phyloP scores from a whole-genome alignment of 306 rosid genomes.

The Dalbergia cultrata region DNA sequence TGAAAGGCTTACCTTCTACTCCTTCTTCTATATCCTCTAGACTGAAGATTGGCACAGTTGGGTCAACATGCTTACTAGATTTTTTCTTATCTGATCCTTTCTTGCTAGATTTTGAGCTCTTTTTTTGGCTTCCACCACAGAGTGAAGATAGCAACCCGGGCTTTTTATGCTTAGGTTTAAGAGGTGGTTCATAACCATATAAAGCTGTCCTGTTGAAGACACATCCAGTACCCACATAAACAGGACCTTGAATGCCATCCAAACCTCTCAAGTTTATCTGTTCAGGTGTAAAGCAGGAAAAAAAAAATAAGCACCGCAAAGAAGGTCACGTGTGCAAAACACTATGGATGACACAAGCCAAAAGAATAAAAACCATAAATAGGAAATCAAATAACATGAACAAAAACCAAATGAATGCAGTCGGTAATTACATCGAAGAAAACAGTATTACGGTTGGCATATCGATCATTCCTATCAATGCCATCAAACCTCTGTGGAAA shows the following conservation, averaged over 20 bases:
- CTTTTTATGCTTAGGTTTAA: slow-evolving; percentile 84
- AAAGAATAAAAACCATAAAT: slow-evolving; percentile 7
- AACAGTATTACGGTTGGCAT: slow-evolving; percentile 95
- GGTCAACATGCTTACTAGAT: slow-evolving; percentile 75
- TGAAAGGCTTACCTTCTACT: slow-evolving; percentile 72
- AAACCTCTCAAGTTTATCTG: slow-evolving; percentile 98
- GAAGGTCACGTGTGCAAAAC: slow-evolving; percentile 6
- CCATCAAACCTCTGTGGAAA: slow-evolving; percentile 99
- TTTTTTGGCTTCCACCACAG: slow-evolving; percentile 78
- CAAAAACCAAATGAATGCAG: not conserved
- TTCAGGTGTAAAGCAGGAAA: slow-evolving; percentile 27
- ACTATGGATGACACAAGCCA: not conserved
- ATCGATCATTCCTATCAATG: slow-evolving; percentile 91
- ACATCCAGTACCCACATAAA: slow-evolving; percentile 98
- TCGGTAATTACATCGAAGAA: slow-evolving; percentile 88
- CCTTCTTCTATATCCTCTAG: slow-evolving; percentile 96
- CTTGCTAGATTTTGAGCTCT: slow-evolving; percentile 76
- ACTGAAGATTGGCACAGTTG: slow-evolving; percentile 85
- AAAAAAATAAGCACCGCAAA: slow-evolving; percentile 3
- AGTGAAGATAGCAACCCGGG: slow-evolving; percentile 71
- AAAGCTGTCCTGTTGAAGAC: slow-evolving; percentile 95
- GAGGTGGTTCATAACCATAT: slow-evolving; percentile 95
- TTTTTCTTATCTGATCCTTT: slow-evolving; percentile 85
- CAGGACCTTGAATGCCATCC: slow-evolving; percentile 99
- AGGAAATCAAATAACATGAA: slow-evolving; percentile 8